Base-by-base conservation (phyloP, 1,284 basidiomycete species). In the Cystobasidium sp. region DNA sequence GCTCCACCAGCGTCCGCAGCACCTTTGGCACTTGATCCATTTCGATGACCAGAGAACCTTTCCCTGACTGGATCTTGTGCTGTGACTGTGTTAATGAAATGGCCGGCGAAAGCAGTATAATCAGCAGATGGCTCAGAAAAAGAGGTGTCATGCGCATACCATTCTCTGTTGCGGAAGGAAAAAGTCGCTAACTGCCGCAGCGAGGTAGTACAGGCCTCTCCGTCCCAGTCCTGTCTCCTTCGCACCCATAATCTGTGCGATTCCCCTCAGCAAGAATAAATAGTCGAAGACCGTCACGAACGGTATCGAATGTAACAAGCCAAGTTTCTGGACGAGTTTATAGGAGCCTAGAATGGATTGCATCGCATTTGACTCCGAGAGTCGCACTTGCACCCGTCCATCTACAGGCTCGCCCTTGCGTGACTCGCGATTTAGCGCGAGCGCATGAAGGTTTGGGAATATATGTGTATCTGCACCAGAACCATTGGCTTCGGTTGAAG, bases 1-100 rank as follows among this genome's bases (percentile, higher is more conserved):
- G 91, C 65, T 92, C 89, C 2, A 97, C 94, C 84, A 99, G 86
- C 0, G 93, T 90, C 82, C 92, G 92, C 58, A 99, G 84, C 49
- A 98, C 91, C 83, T 99, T 99, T 8, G 97, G 96, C 0, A 98
- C 95, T 82, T 97, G 94, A 82, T 99, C 96, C 95, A 99, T 98
- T 82, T 97, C 94, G 76, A 99, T 91, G 53, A 90, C 87, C 46
- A 99, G 84, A 77, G 91, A 94, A 12, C 94, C 94, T 81, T 96
- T 94, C 22, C 91, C 91, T 0, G 93, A 97, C 82, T 99, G 96
- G 58, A 99, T 98, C 84, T 99, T 99, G 85, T 99, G 96, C 83
- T 94, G 93, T 1, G 93, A 91, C 93, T 97, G 80, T 2, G 12
- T 18, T 20, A 37, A 31, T n/a, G 6, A 47, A 5, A 14, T 37